Base-by-base conservation (phyloP, 2,329 filamentous ascomycete genomes). In the Trichoderma sp. region DNA sequence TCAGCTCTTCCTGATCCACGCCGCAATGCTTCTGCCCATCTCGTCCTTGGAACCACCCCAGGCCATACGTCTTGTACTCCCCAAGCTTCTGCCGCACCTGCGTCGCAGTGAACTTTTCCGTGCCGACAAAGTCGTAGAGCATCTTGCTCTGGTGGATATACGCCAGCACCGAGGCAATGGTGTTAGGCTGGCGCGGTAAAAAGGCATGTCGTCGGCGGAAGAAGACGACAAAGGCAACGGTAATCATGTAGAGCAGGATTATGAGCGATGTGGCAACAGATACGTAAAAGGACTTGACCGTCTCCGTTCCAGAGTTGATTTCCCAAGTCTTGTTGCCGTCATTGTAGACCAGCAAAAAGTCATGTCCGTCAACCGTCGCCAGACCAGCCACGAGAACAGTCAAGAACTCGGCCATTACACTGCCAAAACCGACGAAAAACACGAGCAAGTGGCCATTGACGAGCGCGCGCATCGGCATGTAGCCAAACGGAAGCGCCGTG, bases 111-210 rank as follows among this genome's bases (percentile, higher is more conserved):
- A 90, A 81, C 80, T 88, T 88, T 73, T 90, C 88, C 26, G 91
- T 93, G 55, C 88, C 89, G 15, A 93, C 90, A 79, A 95, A 95
- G 76, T 89, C 88, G 73, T 90, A 90, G 59, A 95, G 82, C 92
- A 95, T 94, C 81, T 92, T 92, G 79, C 88, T 91, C 81, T 94
- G 92, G 80, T 95, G 91, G 72, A 95, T 92, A 77, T 92, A 95
- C 0, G 91, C 92, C 68, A 95, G 84, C 68, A 94, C 88, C 57
- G 88, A 90, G 2, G 92, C 90, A 75, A 95, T 94, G 23, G 92
- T 94, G 76, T 91, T 93, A 4, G 92, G 92, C 82, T 94, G 91
- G 5, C 93, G 88, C 1, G 93, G 93, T 70, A 95, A 83, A 79
- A 95, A 94, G 3, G 92, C 88, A 70, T 90, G 88, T 0, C 90